These are phyloP conservation scores for Pseudogymnoascus sp. DNA, from an alignment of 2,329 filamentous ascomycete genomes.

Conservation along the genomic window DNA sequence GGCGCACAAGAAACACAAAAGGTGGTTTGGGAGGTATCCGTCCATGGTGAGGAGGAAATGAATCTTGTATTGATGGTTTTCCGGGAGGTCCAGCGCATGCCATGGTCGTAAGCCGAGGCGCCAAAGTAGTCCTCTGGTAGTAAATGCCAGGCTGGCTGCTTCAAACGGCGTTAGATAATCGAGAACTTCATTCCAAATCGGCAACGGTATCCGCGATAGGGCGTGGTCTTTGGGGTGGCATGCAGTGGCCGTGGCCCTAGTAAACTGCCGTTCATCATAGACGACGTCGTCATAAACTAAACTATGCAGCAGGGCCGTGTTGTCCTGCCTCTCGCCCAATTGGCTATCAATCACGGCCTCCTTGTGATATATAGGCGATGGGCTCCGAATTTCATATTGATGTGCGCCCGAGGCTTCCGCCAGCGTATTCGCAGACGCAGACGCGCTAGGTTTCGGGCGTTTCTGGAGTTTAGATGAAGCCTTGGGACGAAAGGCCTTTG, in stretches of 20 bases:
- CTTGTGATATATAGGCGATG: neutral
- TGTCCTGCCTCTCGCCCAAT: constrained; percentile 26
- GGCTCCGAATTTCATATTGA: neutral
- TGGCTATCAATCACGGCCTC: constrained; percentile 15
- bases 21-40: constrained; percentile 42
- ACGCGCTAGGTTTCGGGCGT: neutral
- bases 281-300: constrained; percentile 14
- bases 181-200: constrained; percentile 40
- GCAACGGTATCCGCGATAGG: neutral
- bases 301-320: constrained; percentile 27
- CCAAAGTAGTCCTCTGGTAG: constrained; percentile 39
- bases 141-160: constrained; percentile 40
- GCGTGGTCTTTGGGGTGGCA: neutral
- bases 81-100: constrained; percentile 32
- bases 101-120: constrained; percentile 37
- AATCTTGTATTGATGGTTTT: constrained; percentile 39
- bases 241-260: neutral
- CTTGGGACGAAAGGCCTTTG: neutral
- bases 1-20: constrained; percentile 52
- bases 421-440: neutral
- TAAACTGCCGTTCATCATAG: neutral
- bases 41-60: constrained; percentile 47
- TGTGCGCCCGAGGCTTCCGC: neutral
- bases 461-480: constrained; percentile 1
- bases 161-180: constrained; percentile 38